Evolutionary conservation across 495 filamentous ascomycete genomes (phyloP).

Genomic region (Podospora pseudoanserina): DNA sequence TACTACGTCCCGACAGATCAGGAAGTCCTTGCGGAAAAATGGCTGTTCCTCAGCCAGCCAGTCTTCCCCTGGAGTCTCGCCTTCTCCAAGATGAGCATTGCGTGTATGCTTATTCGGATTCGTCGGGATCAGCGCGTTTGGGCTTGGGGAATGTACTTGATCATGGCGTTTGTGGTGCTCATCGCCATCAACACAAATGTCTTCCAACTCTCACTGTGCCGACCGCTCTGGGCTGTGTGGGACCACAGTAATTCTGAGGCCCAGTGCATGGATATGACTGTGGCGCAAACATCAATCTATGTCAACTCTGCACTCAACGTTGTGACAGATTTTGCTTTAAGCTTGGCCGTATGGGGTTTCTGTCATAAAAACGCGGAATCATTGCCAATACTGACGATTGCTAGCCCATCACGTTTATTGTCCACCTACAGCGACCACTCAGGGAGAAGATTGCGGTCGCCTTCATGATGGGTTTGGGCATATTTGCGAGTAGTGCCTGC

Average conservation of each 20-base stretch:
- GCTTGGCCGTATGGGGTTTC: conserved; percentile 10
- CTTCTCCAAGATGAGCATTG: conserved; percentile 36
- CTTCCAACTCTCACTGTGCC: conserved; percentile 31
- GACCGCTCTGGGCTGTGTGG: conserved; percentile 30
- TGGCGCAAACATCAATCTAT: conserved; percentile 23
- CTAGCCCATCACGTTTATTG: conserved; percentile 35
- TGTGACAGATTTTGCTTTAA: conserved; percentile 32
- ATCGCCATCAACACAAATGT: conserved; percentile 11
- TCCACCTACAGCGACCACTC: conserved; percentile 29
- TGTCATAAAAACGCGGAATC: background rate
- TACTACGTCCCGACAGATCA: conserved; percentile 18
- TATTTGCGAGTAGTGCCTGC: conserved; percentile 28
- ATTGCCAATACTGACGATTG: background rate
- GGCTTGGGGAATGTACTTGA: conserved; percentile 24
- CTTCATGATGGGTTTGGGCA: conserved; percentile 34
- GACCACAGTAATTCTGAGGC: conserved; percentile 21
- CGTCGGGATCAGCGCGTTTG: conserved; percentile 22
- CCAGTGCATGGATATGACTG: conserved; percentile 20
- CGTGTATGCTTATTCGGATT: conserved; percentile 34
- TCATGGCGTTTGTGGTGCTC: conserved; percentile 2
- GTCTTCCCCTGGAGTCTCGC: conserved; percentile 26
- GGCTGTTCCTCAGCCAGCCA: conserved; percentile 24
- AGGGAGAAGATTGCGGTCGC: conserved; percentile 30
- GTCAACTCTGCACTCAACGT: conserved; percentile 27
- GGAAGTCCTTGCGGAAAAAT: conserved; percentile 23